These are phyloP conservation scores for Talaromyces proteolyticus DNA, from an alignment of 495 filamentous ascomycete species.

Conservation along the genomic window DNA sequence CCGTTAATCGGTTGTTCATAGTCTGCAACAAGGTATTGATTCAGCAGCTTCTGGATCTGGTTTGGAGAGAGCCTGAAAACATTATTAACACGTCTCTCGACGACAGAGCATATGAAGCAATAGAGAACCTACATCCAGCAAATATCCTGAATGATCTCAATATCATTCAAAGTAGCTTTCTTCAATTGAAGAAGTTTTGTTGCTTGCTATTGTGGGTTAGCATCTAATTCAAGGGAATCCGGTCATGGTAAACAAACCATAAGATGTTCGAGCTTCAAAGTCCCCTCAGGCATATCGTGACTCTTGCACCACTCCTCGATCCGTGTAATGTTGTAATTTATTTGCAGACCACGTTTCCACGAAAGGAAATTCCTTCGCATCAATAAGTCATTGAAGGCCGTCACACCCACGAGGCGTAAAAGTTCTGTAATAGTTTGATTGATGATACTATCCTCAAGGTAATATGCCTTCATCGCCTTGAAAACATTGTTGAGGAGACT, in stretches of 20 bases:
- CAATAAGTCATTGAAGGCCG: constrained; percentile 96
- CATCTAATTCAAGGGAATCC: neutral
- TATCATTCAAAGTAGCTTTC: constrained; percentile 98
- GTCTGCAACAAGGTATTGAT: constrained; percentile 97
- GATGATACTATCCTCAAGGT: constrained; percentile 91
- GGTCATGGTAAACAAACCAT: constrained; percentile 57
- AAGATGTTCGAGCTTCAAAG: constrained; percentile 93
- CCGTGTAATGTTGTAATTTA: constrained; percentile 99
- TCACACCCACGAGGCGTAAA: constrained; percentile 89
- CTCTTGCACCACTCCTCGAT: constrained; percentile 99
- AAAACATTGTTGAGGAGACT: constrained; percentile 95
- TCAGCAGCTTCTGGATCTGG: constrained; percentile 97
- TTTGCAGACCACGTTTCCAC: constrained; percentile 98
- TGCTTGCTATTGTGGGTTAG: constrained; percentile 66
- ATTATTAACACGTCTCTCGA: constrained; percentile 7
- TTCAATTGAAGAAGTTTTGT: constrained; percentile 98
- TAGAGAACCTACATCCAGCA: constrained; percentile 87
- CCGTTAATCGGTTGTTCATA: constrained; percentile 99
- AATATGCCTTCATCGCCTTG: constrained; percentile 97
- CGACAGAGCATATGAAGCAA: neutral
- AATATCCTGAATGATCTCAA: constrained; percentile 99
- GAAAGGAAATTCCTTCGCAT: constrained; percentile 98
- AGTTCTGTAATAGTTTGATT: constrained; percentile 94
- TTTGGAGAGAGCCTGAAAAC: constrained; percentile 80
- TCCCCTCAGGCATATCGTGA: constrained; percentile 99